Percentiles rank a stretch among this genome's conserved stretches.
Evolutionary conservation across 768 basidiomycete species (phyloP).

Genomic region (Trametes elegans): DNA sequence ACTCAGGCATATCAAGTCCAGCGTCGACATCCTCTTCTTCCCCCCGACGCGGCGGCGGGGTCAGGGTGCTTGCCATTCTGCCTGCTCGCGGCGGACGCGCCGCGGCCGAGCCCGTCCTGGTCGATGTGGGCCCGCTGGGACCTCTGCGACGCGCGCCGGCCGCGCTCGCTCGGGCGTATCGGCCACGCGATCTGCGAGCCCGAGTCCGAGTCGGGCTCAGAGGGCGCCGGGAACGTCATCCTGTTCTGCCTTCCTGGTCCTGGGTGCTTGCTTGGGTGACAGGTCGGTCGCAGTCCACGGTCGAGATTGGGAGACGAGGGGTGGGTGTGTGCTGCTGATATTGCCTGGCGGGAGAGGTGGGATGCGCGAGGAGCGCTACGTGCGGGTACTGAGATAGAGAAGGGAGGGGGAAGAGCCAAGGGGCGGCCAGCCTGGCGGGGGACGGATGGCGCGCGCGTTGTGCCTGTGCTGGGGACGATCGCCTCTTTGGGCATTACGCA

Average conservation of each 20-base stretch:
- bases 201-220: slow-evolving; percentile 65
- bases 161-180: slow-evolving; percentile 33
- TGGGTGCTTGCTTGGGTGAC: background rate
- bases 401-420: background rate
- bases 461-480: too few species aligned
- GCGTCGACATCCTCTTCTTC: slow-evolving; percentile 33
- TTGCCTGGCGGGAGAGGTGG: background rate
- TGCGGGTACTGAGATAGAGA: background rate
- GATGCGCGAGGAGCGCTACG: background rate
- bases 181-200: slow-evolving; percentile 82
- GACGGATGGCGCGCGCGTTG: slow-evolving; percentile 2
- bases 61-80: slow-evolving; percentile 5
- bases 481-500: slow-evolving; percentile 5
- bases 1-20: slow-evolving; percentile 68
- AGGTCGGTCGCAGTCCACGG: background rate
- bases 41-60: slow-evolving; percentile 3
- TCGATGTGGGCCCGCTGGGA: background rate
- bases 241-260: background rate
- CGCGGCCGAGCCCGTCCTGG: slow-evolving; percentile 2
- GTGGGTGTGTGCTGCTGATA: background rate
- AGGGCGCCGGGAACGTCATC: slow-evolving; percentile 60
- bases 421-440: background rate
- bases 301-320: background rate
- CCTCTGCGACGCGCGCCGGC: slow-evolving; percentile 14
- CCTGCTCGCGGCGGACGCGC: background rate